Conservation (phyloP, 306 rosid species). For the Cicer judaicum region DNA sequence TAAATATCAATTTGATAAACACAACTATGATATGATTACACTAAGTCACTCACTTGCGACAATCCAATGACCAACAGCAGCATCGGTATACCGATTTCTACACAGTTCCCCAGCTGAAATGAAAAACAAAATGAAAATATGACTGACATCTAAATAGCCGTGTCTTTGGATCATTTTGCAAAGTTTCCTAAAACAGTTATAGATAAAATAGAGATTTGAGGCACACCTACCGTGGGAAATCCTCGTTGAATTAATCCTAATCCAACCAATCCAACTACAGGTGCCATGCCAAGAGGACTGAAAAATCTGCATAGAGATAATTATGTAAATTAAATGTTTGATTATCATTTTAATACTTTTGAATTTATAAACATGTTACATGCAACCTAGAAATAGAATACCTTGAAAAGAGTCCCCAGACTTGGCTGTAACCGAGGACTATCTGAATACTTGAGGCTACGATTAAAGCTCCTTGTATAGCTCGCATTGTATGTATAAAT, state of each 20-base stretch:
- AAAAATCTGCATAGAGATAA: conserved; percentile 68
- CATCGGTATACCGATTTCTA: conserved; percentile 94
- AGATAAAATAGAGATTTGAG: conserved; percentile 28
- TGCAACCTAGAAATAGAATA: conserved; percentile 37
- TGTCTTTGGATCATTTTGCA: not conserved
- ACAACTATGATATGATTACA: not conserved
- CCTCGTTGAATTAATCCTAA: conserved; percentile 89
- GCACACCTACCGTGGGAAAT: conserved; percentile 75
- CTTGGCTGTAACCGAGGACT: conserved; percentile 94
- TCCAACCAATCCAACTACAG: conserved; percentile 95
- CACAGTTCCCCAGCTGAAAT: conserved; percentile 86
- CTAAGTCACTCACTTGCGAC: conserved; percentile 77
- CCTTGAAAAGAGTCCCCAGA: conserved; percentile 97
- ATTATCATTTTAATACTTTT: not conserved
- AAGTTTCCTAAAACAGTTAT: not conserved
- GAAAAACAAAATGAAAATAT: conserved; percentile 22
- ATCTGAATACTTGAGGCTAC: conserved; percentile 95
- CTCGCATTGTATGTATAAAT: conserved; percentile 94
- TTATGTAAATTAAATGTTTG: not conserved
- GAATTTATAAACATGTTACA: conserved; percentile 23
- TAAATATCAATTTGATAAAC: conserved; percentile 22
- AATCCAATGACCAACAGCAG: conserved; percentile 79
- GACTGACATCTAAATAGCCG: no score
- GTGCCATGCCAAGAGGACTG: conserved; percentile 99
- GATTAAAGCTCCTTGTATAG: conserved; percentile 95